A percentile compares a stretch with the other conserved stretches of the same genome.
These are phyloP conservation scores for Ogataea pini DNA, from an alignment of 805 yeast genomes.

Conservation along the genomic window DNA sequence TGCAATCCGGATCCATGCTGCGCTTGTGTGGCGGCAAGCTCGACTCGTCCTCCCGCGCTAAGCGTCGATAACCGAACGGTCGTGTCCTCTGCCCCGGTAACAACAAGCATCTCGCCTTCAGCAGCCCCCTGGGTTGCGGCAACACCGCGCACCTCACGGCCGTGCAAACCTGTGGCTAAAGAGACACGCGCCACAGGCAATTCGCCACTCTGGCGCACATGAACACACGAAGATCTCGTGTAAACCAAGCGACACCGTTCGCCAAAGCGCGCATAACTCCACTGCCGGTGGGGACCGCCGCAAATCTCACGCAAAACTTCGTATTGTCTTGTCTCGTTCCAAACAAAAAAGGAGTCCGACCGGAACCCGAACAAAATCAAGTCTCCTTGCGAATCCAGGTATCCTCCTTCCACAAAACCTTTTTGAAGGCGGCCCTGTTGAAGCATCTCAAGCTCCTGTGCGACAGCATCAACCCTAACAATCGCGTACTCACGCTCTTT, in stretches of 20 bases:
- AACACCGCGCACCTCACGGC: slow-evolving; percentile 84
- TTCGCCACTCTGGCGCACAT: slow-evolving; percentile 37
- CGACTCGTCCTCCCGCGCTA: slow-evolving; percentile 42
- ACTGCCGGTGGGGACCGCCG: slow-evolving; percentile 90
- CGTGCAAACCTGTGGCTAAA: slow-evolving; percentile 74
- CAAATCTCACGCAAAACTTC: slow-evolving; percentile 73
- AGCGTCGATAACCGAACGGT: slow-evolving; percentile 60
- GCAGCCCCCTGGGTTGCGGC: slow-evolving; percentile 41
- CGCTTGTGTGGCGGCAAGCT: slow-evolving; percentile 61
- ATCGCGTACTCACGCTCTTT: slow-evolving; percentile 67
- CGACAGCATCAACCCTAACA: slow-evolving; percentile 27
- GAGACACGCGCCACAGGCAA: slow-evolving; percentile 25
- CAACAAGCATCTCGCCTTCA: slow-evolving; percentile 43
- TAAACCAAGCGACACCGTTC: slow-evolving; percentile 49
- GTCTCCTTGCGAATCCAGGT: slow-evolving; percentile 43
- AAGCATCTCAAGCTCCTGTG: slow-evolving; percentile 10
- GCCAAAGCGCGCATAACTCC: slow-evolving; percentile 52
- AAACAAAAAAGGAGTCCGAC: slow-evolving; percentile 72
- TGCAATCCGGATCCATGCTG: slow-evolving; percentile 91
- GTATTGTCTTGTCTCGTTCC: slow-evolving; percentile 76
- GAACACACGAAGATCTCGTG: slow-evolving; percentile 56
- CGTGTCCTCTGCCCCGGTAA: slow-evolving; percentile 91
- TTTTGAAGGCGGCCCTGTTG: slow-evolving; percentile 61
- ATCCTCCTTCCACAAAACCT: slow-evolving; percentile 82
- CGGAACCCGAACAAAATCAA: slow-evolving; percentile 77